Base-by-base conservation (phyloP, 371 early-diverging fungal species). In the Chytridium lagenaria region DNA sequence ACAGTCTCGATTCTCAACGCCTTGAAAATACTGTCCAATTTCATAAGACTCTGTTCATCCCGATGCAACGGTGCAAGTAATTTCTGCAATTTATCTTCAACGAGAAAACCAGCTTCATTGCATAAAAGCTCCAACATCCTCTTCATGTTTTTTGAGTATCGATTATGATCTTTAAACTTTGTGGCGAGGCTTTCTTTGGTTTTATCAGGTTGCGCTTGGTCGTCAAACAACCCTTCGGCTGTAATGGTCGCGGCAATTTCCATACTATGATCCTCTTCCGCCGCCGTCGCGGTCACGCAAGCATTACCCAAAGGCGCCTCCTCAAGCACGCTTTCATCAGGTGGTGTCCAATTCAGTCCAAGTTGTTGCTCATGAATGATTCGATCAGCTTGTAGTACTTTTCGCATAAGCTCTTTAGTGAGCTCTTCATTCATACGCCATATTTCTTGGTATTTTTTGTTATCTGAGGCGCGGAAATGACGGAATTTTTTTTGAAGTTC, bases 401-500 rank as follows among this genome's bases (percentile, higher is more conserved):
- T 86, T 15, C 84, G 50, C 80, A 86, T 80, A 7, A 84, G 75
- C 72, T 82, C 81, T 50, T 64, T 64, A 16, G 86, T 81, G 12
- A 65, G 33, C 61, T 84, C 85, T 50, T 86, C 85, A 68, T 87
- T 86, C 85, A 87, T 85, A 1, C 68, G 52, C 85, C 86, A 86
- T 10, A 87, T 72, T 38, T 87, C 83, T 10, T 76, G 57, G 77
- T 75, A 86, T 55, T 80, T 81, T 52, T 77, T 74, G 40, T 72
- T 61, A 68, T 87, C 85, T 15, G 81, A 64, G n/a, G 80, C 37
- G 40, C 83, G 85, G 57, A 87, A 86, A 68, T 84, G 85, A 26
- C 80, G 67, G 59, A 84, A 85, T 72, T 87, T 87, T 49, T 85
- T 84, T 74, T 84, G 84, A 37, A 87, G 77, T 68, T 85, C 86